Base-by-base conservation (phyloP, 2,329 filamentous ascomycete species). In the Botrytis medusae region DNA sequence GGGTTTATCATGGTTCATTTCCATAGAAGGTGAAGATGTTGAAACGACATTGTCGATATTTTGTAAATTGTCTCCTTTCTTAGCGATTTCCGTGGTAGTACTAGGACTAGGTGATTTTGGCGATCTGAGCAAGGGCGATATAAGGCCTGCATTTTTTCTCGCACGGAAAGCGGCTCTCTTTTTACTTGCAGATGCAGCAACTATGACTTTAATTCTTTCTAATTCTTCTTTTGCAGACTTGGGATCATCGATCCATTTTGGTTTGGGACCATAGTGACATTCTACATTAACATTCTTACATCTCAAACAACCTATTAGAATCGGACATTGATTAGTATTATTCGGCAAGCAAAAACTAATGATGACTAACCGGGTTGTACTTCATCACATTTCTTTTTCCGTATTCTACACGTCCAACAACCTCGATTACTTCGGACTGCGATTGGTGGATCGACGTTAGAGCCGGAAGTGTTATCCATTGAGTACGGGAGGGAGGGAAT, bases 381-480 rank as follows among this genome's bases (percentile, higher is more conserved):
- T 81, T 91, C 89, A 78, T 90, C 89, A 82, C 89, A 91, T 85
- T 91, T 91, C 83, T 91, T 91, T 75, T 88, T 85, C 78, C 89
- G 84, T 77, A 90, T 82, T 79, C 89, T 85, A 85, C 89, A 91
- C 59, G 88, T 91, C 81, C 90, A 91, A 86, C 89, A 91, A 74
- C 87, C 89, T 42, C 69, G 54, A 62, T 61, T 75, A 70, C 77
- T 77, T 51, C 76, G 73, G n/a, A 63, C 16, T 57, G 64, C 64
- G 14, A 61, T 40, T 44, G 71, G 29, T 16, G 62, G 69, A n/a
- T 57, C 51, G 34, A 46, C 42, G 9, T 37, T 54, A 37, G 59
- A n/a, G 63, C 32, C 69, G 25, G 44, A 7, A 10, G 14, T 71
- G 10, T 46, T 64, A 29, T 64, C 59, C 69, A 71, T 71, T 32